These are phyloP conservation scores for Asterella californica DNA, from an alignment of 225 moss, liverwort and hornwort species.

Conservation along the genomic window DNA sequence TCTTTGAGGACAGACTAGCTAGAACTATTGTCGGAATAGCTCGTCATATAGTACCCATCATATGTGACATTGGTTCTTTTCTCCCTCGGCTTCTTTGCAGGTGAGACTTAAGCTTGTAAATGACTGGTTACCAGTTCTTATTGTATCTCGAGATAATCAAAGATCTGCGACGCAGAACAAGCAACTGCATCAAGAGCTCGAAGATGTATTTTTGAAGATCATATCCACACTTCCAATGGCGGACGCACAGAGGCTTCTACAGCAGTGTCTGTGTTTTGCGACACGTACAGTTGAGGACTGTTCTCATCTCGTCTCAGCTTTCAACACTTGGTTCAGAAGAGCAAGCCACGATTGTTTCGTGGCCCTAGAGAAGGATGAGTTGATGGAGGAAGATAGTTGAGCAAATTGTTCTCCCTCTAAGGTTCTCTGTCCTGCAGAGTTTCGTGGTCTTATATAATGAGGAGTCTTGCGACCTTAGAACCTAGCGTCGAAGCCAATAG, in stretches of 20 bases:
- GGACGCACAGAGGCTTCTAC: conserved; percentile 77
- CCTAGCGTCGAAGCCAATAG: background rate
- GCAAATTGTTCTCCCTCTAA: background rate
- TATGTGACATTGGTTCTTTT: background rate
- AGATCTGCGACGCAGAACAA: conserved; percentile 58
- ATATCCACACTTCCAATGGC: conserved; percentile 82
- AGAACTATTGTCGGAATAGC: background rate
- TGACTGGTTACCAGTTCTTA: conserved; percentile 82
- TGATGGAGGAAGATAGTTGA: background rate
- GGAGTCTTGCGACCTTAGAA: background rate
- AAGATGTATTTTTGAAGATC: conserved; percentile 77
- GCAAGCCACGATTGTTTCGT: conserved; percentile 42
- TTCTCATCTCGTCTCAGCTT: conserved; percentile 77
- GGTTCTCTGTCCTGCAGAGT: background rate
- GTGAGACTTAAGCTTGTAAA: conserved; percentile 77
- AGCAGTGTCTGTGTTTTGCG: conserved; percentile 82
- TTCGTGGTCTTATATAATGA: background rate
- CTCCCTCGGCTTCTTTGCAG: conserved; percentile 28
- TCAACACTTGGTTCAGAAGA: conserved; percentile 78
- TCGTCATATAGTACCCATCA: background rate
- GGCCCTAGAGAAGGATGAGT: background rate
- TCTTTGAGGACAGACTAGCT: no score
- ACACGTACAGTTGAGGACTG: conserved; percentile 80
- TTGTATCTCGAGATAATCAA: conserved; percentile 66
- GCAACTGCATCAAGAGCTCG: conserved; percentile 68